Base-by-base conservation (phyloP, 139 green algal genomes). In the Nannochloris sp. region DNA sequence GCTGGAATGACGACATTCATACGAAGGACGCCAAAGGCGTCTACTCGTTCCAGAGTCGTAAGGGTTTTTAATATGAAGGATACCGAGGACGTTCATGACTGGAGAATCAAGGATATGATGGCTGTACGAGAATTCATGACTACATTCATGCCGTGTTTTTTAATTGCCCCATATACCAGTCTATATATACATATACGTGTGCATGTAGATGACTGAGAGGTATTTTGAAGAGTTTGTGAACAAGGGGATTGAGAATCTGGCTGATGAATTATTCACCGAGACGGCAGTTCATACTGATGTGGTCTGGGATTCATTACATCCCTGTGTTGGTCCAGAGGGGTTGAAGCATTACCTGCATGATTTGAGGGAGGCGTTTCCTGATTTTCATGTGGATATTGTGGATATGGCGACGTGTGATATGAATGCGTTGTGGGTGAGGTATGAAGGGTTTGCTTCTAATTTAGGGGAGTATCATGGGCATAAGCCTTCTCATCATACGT, bases 381-480 rank as follows among this genome's bases (percentile, higher is more conserved):
- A 75, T 66, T 70, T 75, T n/a, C 61, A 49, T 45, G 61, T 68
- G 29, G 68, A 70, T 53, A 59, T 75, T 33, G 61, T 65, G 14
- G 50, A 75, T 50, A 69, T 65, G 9, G 40, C 68, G 28, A 71
- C 62, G 0, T 67, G 64, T n/a, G 68, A 75, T 50, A 75, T 55
- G 17, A 70, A 70, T 40, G 49, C 26, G 8, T 17, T 76, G 4
- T 70, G 56, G 55, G 62, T 71, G 6, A 51, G 28, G 1, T 76
- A 71, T 53, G 9, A 25, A 30, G 69, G 63, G 17, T 30, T 33
- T 44, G 48, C 48, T 10, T 63, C 63, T 43, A 53, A 53, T 29
- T 53, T 69, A 12, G 70, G 70, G 5, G 48, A 64, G 10, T 77
- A 53, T 6, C 70, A 77, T 44, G 14, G 49, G 36, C 58, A 73